These are phyloP conservation scores for Pharus latifolius DNA, from an alignment of 176 grass and related monocot species.

Conservation along the genomic window DNA sequence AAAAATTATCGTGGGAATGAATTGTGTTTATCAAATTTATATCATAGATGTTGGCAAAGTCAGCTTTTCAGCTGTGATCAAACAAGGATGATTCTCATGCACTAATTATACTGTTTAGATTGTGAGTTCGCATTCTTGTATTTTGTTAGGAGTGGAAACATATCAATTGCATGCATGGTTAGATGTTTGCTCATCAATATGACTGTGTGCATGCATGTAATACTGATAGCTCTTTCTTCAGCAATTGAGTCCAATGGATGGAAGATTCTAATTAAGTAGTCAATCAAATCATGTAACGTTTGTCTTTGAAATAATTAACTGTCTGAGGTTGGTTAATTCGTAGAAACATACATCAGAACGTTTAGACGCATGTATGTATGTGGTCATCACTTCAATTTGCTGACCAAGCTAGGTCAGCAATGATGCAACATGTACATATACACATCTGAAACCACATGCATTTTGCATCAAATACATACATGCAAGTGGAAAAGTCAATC, in stretches of 20 bases:
- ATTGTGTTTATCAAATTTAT: too few species aligned
- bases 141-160: too few species aligned
- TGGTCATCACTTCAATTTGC: not conserved
- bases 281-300: constrained; percentile 21
- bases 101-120: too few species aligned
- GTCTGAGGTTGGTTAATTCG: not conserved
- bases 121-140: too few species aligned
- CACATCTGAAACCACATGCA: not conserved
- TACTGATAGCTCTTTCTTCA: not conserved
- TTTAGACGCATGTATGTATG: not conserved
- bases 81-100: too few species aligned
- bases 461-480: not conserved
- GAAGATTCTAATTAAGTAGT: not conserved
- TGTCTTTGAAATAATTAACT: too few species aligned
- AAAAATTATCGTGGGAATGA: too few species aligned
- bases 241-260: not conserved
- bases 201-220: not conserved
- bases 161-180: not conserved
- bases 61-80: too few species aligned
- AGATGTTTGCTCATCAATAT: not conserved
- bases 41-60: too few species aligned
- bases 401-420: constrained; percentile 16
- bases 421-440: not conserved
- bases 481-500: constrained; percentile 14
- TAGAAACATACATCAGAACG: not conserved